phyloP scores from a whole-genome alignment of 2,329 filamentous ascomycete genomes.

The Falciphora oryzae region DNA sequence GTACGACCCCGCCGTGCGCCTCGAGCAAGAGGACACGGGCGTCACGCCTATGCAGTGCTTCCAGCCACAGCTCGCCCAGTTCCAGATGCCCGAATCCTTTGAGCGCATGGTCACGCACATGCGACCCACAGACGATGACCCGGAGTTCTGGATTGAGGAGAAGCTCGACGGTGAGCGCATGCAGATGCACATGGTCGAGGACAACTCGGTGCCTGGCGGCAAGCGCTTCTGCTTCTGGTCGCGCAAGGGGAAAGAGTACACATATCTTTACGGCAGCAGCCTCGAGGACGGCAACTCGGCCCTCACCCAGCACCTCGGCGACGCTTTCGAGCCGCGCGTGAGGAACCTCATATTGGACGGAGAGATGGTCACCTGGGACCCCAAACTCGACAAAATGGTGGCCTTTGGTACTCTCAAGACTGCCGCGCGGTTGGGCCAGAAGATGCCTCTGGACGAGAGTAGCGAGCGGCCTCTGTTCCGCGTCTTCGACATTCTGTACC shows the following conservation, averaged over 20 bases:
- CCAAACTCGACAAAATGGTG: constrained; percentile 74
- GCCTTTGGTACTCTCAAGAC: constrained; percentile 92
- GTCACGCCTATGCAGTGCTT: constrained; percentile 90
- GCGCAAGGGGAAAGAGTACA: constrained; percentile 92
- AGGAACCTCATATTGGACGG: constrained; percentile 88
- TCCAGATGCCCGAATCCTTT: constrained; percentile 73
- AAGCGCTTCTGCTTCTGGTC: constrained; percentile 85
- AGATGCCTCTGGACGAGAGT: constrained; percentile 58
- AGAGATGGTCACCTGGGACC: constrained; percentile 99
- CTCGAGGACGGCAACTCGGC: constrained; percentile 70
- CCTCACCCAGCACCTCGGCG: constrained; percentile 71
- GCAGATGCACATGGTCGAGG: constrained; percentile 86
- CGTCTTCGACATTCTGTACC: constrained; percentile 84
- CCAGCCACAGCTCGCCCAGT: constrained; percentile 90
- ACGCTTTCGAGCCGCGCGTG: constrained; percentile 72
- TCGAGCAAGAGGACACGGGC: constrained; percentile 69
- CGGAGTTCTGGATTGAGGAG: constrained; percentile 93
- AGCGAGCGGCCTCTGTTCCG: constrained; percentile 72
- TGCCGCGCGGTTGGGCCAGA: constrained; percentile 73
- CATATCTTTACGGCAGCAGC: constrained; percentile 80
- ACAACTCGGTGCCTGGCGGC: constrained; percentile 62
- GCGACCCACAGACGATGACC: constrained; percentile 61
- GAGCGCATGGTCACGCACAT: constrained; percentile 69
- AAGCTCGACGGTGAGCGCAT: constrained; percentile 96
- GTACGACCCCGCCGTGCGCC: constrained; percentile 62